Evolutionary conservation across 306 rosid genomes (phyloP), one percentile per base, ranked within the genome.

Genomic region (Trifolium dubium): DNA sequence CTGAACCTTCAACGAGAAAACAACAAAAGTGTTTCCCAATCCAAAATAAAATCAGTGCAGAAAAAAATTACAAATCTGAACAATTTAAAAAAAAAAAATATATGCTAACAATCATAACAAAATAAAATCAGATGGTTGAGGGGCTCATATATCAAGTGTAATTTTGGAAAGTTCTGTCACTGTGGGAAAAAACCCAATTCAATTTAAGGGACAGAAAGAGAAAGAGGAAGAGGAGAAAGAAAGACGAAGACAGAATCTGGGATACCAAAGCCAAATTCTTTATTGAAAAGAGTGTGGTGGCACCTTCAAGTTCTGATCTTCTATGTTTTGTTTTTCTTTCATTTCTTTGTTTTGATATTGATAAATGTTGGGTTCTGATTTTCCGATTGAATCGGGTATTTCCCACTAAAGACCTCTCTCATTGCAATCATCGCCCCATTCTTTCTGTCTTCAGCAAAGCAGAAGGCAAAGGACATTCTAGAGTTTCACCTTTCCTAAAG

Each of bases 71-170:
- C 14, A 5, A 55, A 5, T 55, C 37, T 7, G 8, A 14, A 14
- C 8, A 47, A 6, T 5, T 35, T 35, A 35, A 1, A 5, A 6
- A 1, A 0, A 13, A 0, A 0, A 1, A 44, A 13, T 11, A n/a
- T n/a, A n/a, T n/a, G n/a, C n/a, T 44, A 44, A 11, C 12, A 23
- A 43, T 49, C 55, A 49, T 14, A 19, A 8, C 6, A 37, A 11
- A 0, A 5, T n/a, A 51, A 59, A 13, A 55, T 0, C 5, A 39
- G 2, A 8, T 15, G 18, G 7, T 4, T 7, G n/a, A 49, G 18
- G 78, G 89, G 96, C 96, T 92, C 96, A 92, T 92, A 87, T 86
- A n/a, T n/a, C 95, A 86, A 91, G 91, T 86, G 95, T 86, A 89
- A 65, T 78, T 65, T 77, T 10, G 28, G 34, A 64, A 62, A 76